phyloP scores from a whole-genome alignment of 148 eudicot species.

The Spergularia marina region DNA sequence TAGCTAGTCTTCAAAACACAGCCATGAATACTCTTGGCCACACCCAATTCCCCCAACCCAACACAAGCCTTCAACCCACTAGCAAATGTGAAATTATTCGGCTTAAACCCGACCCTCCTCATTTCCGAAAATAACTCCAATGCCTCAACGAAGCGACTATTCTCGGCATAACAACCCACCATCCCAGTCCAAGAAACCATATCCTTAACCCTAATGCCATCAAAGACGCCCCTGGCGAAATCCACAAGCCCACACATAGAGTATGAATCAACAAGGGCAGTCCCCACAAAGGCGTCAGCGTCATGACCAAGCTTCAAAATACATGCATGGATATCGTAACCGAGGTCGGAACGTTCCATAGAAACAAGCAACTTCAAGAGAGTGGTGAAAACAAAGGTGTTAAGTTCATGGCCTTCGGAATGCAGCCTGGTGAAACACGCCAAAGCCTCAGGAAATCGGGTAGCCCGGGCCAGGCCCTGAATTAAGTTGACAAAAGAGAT shows the following conservation, averaged over 20 bases:
- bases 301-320: slow-evolving; percentile 57
- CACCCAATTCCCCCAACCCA: slow-evolving; percentile 47
- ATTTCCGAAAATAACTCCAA: slow-evolving; percentile 46
- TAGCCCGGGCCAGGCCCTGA: slow-evolving; percentile 45
- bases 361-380: slow-evolving; percentile 65
- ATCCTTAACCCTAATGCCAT: slow-evolving; percentile 55
- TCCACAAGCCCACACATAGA: slow-evolving; percentile 54
- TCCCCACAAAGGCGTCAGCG: slow-evolving; percentile 70
- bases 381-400: slow-evolving; percentile 72
- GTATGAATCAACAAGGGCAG: slow-evolving; percentile 75
- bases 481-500: slow-evolving; percentile 68
- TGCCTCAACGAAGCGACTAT: slow-evolving; percentile 49
- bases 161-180: slow-evolving; percentile 73
- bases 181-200: slow-evolving; percentile 87
- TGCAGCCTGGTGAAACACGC: slow-evolving; percentile 49
- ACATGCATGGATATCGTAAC: slow-evolving; percentile 45
- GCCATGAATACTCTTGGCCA: slow-evolving; percentile 55
- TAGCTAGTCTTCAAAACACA: slow-evolving; percentile 58
- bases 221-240: slow-evolving; percentile 54
- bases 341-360: slow-evolving; percentile 49
- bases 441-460: slow-evolving; percentile 37
- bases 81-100: slow-evolving; percentile 69
- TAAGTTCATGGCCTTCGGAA: slow-evolving; percentile 70
- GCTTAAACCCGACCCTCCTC: slow-evolving; percentile 57
- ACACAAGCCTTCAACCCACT: slow-evolving; percentile 74